These are phyloP conservation scores for Nicotiana attenuata DNA, from an alignment of 257 asterid species.

Conservation along the genomic window DNA sequence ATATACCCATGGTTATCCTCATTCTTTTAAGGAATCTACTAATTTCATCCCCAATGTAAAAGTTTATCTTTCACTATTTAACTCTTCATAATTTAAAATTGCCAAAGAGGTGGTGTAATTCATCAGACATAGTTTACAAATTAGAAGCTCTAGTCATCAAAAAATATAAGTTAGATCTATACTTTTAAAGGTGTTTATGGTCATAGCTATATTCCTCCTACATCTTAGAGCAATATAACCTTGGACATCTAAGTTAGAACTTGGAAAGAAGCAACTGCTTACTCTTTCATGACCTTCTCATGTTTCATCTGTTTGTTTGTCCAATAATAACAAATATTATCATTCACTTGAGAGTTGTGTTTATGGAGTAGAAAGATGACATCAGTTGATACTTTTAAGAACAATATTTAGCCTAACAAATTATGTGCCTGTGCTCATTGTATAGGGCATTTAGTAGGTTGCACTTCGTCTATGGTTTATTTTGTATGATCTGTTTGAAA, in stretches of 20 bases:
- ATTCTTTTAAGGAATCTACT: not conserved
- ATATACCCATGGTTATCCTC: not conserved
- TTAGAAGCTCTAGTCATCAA: not conserved
- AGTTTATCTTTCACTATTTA: not conserved
- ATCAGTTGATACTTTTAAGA: not conserved
- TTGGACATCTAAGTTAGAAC: not conserved
- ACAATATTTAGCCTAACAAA: not conserved
- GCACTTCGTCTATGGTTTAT: not conserved
- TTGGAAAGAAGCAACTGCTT: not conserved
- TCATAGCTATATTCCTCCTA: not conserved
- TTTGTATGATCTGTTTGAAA: not conserved
- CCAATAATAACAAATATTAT: not conserved
- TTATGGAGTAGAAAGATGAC: not conserved
- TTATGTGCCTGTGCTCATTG: not conserved
- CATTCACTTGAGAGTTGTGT: not conserved
- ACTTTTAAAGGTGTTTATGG: not conserved
- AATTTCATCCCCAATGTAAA: not conserved
- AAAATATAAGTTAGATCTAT: not conserved
- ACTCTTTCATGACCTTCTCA: not conserved
- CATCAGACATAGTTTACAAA: not conserved
- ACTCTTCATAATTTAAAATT: not conserved
- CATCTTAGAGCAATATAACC: not conserved
- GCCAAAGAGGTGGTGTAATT: not conserved
- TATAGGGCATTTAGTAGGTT: not conserved
- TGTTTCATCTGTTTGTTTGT: not conserved